These are phyloP conservation scores for Populus hybrid DNA, from an alignment of 441 rosid species.

Conservation along the genomic window DNA sequence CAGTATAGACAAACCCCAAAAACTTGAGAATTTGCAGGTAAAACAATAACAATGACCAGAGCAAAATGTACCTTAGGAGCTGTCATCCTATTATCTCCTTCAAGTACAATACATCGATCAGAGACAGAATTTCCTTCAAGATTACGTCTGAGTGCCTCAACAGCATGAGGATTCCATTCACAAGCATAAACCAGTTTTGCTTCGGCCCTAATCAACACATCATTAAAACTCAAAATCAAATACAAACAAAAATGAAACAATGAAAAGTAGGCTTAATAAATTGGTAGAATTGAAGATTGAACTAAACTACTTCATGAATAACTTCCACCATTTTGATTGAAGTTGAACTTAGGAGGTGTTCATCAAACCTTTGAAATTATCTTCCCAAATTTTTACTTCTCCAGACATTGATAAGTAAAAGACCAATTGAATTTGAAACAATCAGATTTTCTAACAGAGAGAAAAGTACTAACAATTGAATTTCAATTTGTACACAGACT, in stretches of 20 bases:
- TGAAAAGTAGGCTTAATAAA: background rate
- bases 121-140: conserved; percentile 68
- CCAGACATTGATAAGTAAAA: background rate
- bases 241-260: conserved; percentile 16
- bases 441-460: background rate
- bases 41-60: background rate
- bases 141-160: conserved; percentile 73
- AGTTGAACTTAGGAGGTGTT: background rate
- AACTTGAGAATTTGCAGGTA: background rate
- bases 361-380: background rate
- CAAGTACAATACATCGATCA: conserved; percentile 72
- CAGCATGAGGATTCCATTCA: conserved; percentile 94
- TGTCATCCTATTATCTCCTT: conserved; percentile 76
- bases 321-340: background rate
- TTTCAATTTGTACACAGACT: background rate
- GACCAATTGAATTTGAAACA: background rate
- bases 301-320: background rate
- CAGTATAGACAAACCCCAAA: background rate
- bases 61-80: conserved; percentile 66
- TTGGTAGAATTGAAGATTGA: background rate
- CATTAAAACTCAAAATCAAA: background rate
- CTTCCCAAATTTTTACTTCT: background rate
- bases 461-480: too few species aligned
- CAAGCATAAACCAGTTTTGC: conserved; percentile 89
- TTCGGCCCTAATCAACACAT: conserved; percentile 58